phyloP scores from a whole-genome alignment of 169 alveolate species.

The Eimeria brunetti region DNA sequence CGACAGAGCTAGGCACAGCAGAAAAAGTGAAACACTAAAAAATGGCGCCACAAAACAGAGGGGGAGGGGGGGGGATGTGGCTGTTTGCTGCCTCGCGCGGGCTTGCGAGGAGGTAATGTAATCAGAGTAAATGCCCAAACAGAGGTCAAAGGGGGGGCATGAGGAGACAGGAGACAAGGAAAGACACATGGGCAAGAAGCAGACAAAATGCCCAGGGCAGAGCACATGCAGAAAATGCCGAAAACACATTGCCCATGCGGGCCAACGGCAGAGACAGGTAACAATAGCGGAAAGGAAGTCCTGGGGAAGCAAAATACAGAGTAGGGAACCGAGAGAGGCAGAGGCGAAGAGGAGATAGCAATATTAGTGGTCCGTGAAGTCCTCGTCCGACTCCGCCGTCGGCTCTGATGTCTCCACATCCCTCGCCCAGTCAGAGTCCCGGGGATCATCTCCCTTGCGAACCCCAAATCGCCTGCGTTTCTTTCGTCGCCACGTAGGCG shows the following conservation, averaged over 20 bases:
- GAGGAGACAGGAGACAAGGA: not conserved
- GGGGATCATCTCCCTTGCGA: constrained; percentile 68
- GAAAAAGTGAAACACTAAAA: not conserved
- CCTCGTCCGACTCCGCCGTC: constrained; percentile 66
- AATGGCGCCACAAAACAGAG: not conserved
- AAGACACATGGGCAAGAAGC: not conserved
- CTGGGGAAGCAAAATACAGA: not conserved
- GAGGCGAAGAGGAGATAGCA: not conserved
- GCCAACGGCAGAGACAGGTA: not conserved
- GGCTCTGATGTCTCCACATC: constrained; percentile 56
- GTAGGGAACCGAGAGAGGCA: not conserved
- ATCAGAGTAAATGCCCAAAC: not conserved
- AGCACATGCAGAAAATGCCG: not conserved
- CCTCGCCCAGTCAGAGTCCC: constrained; percentile 68
- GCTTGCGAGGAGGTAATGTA: not conserved
- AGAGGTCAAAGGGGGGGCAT: not conserved
- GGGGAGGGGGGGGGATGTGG: not conserved
- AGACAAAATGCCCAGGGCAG: not conserved
- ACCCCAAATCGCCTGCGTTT: constrained; percentile 62
- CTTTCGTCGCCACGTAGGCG: constrained; percentile 50
- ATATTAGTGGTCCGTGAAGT: constrained; percentile 3
- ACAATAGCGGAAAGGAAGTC: not conserved
- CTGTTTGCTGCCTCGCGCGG: not conserved
- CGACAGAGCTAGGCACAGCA: not conserved
- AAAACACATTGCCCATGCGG: not conserved